Evolutionary conservation across 2,329 filamentous ascomycete genomes (phyloP).

Genomic region (Pestalotiopsis sp.): DNA sequence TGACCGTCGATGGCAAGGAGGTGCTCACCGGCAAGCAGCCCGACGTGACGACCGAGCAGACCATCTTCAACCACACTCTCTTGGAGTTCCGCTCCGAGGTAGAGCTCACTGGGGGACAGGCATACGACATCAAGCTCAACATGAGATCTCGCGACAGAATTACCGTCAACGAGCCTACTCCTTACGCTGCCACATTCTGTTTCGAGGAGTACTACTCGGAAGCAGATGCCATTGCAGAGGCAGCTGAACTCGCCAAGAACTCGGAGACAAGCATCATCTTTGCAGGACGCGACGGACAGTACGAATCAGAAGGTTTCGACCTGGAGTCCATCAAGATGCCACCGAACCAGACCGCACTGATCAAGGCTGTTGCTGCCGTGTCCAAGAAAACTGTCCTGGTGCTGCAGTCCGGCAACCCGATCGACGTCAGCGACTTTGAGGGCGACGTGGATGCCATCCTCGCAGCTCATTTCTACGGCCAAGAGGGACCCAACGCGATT

Average conservation of each 20-base stretch:
- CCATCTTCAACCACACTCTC: conserved; percentile 23
- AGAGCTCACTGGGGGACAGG: conserved; percentile 11
- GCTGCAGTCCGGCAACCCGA: conserved; percentile 7
- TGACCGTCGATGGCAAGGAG: conserved; percentile 17
- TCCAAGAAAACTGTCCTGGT: conserved; percentile 6
- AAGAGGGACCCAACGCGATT: conserved; percentile 3
- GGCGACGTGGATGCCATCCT: conserved; percentile 9
- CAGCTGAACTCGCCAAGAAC: conserved; percentile 2
- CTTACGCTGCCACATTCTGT: conserved; percentile 4
- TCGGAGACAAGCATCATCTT: conserved; percentile 11
- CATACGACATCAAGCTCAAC: conserved; percentile 16
- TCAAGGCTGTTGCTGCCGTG: conserved; percentile 5
- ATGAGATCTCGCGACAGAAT: conserved; percentile 16
- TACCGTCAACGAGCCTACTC: conserved; percentile 8
- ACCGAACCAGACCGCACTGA: background rate
- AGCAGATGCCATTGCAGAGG: background rate
- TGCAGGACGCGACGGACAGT: conserved; percentile 10
- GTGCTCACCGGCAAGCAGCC: conserved; percentile 16
- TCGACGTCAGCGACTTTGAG: conserved; percentile 9
- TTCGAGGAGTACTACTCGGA: conserved; percentile 9
- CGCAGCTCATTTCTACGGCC: conserved; percentile 2
- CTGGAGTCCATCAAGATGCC: conserved; percentile 5
- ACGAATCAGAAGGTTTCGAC: conserved; percentile 10
- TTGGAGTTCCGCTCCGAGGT: conserved; percentile 19
- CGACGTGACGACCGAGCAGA: conserved; percentile 20